A percentile compares a stretch with the other conserved stretches of the same genome.
phyloP scores from a whole-genome alignment of 2,329 filamentous ascomycete genomes.

The Pseudocercospora eumusae region DNA sequence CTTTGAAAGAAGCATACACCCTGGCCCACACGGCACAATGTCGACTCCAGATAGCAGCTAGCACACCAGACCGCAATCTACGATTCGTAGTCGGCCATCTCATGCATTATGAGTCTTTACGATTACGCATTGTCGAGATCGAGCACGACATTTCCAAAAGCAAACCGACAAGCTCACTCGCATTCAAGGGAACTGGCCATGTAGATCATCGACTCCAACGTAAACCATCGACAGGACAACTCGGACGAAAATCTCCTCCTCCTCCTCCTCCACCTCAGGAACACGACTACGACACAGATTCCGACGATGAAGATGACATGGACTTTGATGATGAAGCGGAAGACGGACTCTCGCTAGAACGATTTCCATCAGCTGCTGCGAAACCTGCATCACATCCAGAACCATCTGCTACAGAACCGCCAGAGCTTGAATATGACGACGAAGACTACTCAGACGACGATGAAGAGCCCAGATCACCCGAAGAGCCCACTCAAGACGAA shows the following conservation, averaged over 20 bases:
- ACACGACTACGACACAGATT: slow-evolving; percentile 26
- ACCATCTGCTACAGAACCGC: slow-evolving; percentile 18
- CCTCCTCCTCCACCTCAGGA: slow-evolving; percentile 29
- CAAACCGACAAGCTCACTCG: slow-evolving; percentile 26
- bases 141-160: slow-evolving; percentile 37
- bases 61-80: slow-evolving; percentile 39
- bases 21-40: slow-evolving; percentile 42
- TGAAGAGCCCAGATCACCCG: slow-evolving; percentile 34
- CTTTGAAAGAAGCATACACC: slow-evolving; percentile 39
- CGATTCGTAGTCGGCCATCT: slow-evolving; percentile 42
- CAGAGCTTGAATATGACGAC: slow-evolving; percentile 31
- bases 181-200: slow-evolving; percentile 35
- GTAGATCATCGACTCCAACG: slow-evolving; percentile 25
- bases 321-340: slow-evolving; percentile 32
- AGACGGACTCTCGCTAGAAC: slow-evolving; percentile 33
- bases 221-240: slow-evolving; percentile 30
- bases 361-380: slow-evolving; percentile 32
- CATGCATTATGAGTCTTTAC: slow-evolving; percentile 40
- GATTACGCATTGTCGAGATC: slow-evolving; percentile 41
- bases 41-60: slow-evolving; percentile 38
- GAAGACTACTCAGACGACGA: slow-evolving; percentile 35
- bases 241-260: slow-evolving; percentile 33
- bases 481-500: slow-evolving; percentile 32
- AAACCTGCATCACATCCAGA: slow-evolving; percentile 26
- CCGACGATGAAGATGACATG: slow-evolving; percentile 29